Base-by-base conservation (phyloP, 441 rosid species). In the Syzygium malaccense region DNA sequence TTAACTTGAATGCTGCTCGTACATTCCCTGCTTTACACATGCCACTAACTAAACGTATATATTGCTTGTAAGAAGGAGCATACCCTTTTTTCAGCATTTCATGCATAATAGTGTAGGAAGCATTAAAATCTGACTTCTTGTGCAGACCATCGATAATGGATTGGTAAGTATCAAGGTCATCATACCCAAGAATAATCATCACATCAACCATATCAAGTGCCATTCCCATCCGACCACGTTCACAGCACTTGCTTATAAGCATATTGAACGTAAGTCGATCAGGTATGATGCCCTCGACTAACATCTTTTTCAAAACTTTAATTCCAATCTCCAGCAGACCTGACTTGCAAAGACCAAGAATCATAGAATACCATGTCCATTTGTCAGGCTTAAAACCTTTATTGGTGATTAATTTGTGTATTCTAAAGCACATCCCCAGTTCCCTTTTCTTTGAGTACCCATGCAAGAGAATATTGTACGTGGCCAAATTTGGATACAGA, bases 401-500 rank as follows among this genome's bases (percentile, higher is more conserved):
- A 90, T 55, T 87, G 54, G 87, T 90, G 95, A 96, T 94, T 88
- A 89, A 68, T 86, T 91, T 95, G 90, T 91, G 94, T 55, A 96
- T 68, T 87, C 71, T 58, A 86, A 93, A 94, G 92, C 93, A 95
- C 80, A 90, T 90, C 37, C 58, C 88, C 55, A 96, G 85, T 89
- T 96, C 92, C 75, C 91, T 93, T 91, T 91, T 92, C 93, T 94
- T 96, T 60, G 97, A 92, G 91, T 93, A 94, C 53, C 96, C 96
- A 86, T 96, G 98, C 91, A 97, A 91, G 68, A 97, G 95, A 91
- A 95, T 94, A 89, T 96, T 96, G 91, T 92, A 95, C 4, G 99
- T 95, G 87, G 92, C 91, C 94, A 95, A 93, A 93, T 89, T 94
- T 89, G 96, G 97, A 79, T 62, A 37, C n/a, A 90, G 41, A 78